A percentile compares a stretch with the other conserved stretches of the same genome.
phyloP scores from a whole-genome alignment of 441 rosid species.

The Lepidium campestre region DNA sequence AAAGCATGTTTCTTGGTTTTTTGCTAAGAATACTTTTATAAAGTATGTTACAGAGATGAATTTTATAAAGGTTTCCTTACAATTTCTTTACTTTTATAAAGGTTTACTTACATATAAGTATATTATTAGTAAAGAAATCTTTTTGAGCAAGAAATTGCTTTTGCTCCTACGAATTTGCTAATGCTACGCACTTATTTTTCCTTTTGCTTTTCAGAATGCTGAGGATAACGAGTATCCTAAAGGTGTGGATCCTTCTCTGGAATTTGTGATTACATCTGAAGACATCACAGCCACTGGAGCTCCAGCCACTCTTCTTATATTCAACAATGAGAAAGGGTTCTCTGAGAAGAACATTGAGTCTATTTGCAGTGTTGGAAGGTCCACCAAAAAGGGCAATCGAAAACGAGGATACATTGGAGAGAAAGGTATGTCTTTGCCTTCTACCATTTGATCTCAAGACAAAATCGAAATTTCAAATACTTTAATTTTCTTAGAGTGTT shows the following conservation, averaged over 20 bases:
- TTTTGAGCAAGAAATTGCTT: neutral
- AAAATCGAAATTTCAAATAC: neutral
- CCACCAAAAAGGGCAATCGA: slow-evolving; percentile 57
- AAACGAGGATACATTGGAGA: slow-evolving; percentile 72
- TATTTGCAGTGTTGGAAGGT: slow-evolving; percentile 54
- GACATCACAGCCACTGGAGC: slow-evolving; percentile 70
- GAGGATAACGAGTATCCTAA: slow-evolving; percentile 70
- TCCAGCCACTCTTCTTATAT: slow-evolving; percentile 54
- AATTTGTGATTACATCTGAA: slow-evolving; percentile 59
- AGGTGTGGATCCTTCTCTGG: slow-evolving; percentile 66
- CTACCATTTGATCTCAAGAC: neutral
- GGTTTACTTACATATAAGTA: too few relatives aligned
- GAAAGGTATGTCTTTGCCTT: slow-evolving; percentile 44
- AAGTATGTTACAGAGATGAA: neutral
- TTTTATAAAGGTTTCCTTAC: too few relatives aligned
- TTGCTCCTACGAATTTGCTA: neutral
- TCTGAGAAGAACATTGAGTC: slow-evolving; percentile 50
- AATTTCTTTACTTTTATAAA: too few relatives aligned
- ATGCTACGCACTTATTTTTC: neutral
- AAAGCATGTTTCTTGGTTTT: neutral
- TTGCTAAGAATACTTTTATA: neutral
- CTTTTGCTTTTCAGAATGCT: slow-evolving; percentile 43
- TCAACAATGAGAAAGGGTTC: slow-evolving; percentile 71
- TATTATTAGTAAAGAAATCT: neutral
- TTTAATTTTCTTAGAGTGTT: neutral